Conservation (phyloP, 441 rosid genomes). For the Bocquillonia castaneifolia region DNA sequence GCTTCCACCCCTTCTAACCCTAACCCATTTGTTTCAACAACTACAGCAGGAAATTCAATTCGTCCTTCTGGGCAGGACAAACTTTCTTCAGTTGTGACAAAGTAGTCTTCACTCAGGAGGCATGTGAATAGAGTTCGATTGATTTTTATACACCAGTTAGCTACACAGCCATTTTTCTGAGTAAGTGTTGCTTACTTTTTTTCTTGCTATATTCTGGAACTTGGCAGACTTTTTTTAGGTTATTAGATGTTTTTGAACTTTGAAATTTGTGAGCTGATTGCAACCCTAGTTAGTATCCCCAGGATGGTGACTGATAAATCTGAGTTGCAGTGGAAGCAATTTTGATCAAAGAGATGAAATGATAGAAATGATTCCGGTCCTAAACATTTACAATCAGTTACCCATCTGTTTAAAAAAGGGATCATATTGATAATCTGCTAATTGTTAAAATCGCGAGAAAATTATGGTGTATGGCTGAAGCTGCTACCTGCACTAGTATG, state of each 20-base stretch:
- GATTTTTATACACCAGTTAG: slow-evolving; percentile 10
- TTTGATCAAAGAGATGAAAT: background rate
- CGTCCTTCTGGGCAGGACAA: slow-evolving; percentile 48
- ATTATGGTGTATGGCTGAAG: background rate
- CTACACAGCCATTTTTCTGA: slow-evolving; percentile 22
- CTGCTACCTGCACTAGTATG: background rate
- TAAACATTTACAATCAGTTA: background rate
- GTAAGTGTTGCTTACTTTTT: slow-evolving; percentile 24
- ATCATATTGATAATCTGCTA: background rate
- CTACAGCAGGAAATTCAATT: slow-evolving; percentile 46
- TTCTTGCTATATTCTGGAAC: background rate
- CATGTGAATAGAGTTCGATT: slow-evolving; percentile 26
- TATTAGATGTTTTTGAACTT: slow-evolving; percentile 1
- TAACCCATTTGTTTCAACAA: slow-evolving; percentile 43
- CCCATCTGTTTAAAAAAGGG: background rate
- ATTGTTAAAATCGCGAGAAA: background rate
- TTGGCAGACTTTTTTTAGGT: slow-evolving; percentile 2
- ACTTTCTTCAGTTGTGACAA: slow-evolving; percentile 35
- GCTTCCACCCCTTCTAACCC: slow-evolving; percentile 42
- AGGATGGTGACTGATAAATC: background rate
- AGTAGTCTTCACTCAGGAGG: slow-evolving; percentile 27
- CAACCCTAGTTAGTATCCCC: background rate
- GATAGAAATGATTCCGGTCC: background rate
- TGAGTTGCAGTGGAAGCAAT: background rate
- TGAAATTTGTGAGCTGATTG: slow-evolving; percentile 6